Percentiles rank a stretch among this genome's conserved stretches.
phyloP scores from a whole-genome alignment of 176 grass and related monocot species.

The Musa acuminata region DNA sequence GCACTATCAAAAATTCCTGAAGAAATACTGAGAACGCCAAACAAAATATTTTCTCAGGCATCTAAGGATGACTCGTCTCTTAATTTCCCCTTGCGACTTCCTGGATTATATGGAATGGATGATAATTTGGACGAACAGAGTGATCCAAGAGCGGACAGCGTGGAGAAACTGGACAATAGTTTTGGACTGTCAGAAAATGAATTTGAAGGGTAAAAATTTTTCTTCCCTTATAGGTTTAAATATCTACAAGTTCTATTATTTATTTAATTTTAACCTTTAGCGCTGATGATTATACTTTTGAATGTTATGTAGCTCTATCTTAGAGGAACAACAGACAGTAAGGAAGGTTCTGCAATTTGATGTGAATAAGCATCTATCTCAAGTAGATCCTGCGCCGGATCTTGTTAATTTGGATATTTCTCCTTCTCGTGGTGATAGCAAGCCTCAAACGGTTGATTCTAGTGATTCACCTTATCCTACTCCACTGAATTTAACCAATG shows the following conservation, averaged over 20 bases:
- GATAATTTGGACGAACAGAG: constrained; percentile 27
- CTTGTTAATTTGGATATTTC: constrained; percentile 19
- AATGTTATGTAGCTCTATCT: not conserved
- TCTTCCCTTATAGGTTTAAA: no score
- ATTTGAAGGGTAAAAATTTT: not conserved
- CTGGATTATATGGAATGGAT: constrained; percentile 11
- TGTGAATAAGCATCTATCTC: not conserved
- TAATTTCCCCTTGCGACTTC: constrained; percentile 5
- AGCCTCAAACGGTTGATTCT: not conserved
- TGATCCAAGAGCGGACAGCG: constrained; percentile 5
- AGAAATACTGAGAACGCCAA: constrained; percentile 28
- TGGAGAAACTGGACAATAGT: not conserved
- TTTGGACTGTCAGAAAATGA: not conserved
- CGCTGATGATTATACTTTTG: not conserved
- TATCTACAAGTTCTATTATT: not conserved
- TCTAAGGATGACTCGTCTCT: constrained; percentile 16
- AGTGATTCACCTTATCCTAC: constrained; percentile 53
- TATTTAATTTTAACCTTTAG: not conserved
- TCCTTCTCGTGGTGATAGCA: constrained; percentile 2
- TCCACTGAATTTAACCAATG: constrained; percentile 43
- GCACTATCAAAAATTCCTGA: constrained; percentile 35
- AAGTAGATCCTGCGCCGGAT: constrained; percentile 14
- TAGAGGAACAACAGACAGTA: not conserved
- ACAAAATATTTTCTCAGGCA: constrained; percentile 24
- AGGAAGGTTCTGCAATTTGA: constrained; percentile 1